Base-by-base conservation (phyloP, 1,284 basidiomycete genomes). In the Puccinia novopanici region DNA sequence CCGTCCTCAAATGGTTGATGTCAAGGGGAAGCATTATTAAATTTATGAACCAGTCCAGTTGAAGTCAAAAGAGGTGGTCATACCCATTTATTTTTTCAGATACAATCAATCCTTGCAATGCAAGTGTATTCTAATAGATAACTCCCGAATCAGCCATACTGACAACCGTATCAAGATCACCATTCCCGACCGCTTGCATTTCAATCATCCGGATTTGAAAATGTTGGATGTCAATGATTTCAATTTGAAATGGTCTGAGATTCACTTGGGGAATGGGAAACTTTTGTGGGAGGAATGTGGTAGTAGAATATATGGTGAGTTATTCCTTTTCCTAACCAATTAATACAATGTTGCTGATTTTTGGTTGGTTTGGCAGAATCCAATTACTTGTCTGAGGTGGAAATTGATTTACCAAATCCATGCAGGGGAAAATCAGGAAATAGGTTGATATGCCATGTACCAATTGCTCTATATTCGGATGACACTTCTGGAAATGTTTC, bases 11-110 rank as follows among this genome's bases (percentile, higher is more conserved):
- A 59, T 59, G 55, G 6, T 6, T 30, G 24, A 30, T 27, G 55
- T 30, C 0, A 42, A 67, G 5, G 19, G n/a, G 10, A 42, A 42
- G 2, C 34, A 67, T 22, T 67, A 3, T n/a, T 67, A 42, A 2
- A 40, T 67, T 19, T 67, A 22, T 67, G 63, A 67, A 19, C 63
- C 63, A 12, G 34, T 67, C n/a, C 63, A 67, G 24, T n/a, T 67
- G 34, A 15, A 3, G 0, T 42, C 34, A 19, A 24, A 45, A 10
- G 37, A 17, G 9, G 19, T 67, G 8, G 34, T 67, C 15, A 24
- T 67, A n/a, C 63, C 63, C 19, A 40, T 67, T 5, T 67, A 15
- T 30, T 67, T 67, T 12, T 67, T 22, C 24, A 67, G 1, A 10
- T 30, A 59, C 55, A 59, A 59, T 54, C n/a, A 17, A 3, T 17